Evolutionary conservation across 2,329 filamentous ascomycete genomes (phyloP).

Genomic region (Cladosporium sp.): DNA sequence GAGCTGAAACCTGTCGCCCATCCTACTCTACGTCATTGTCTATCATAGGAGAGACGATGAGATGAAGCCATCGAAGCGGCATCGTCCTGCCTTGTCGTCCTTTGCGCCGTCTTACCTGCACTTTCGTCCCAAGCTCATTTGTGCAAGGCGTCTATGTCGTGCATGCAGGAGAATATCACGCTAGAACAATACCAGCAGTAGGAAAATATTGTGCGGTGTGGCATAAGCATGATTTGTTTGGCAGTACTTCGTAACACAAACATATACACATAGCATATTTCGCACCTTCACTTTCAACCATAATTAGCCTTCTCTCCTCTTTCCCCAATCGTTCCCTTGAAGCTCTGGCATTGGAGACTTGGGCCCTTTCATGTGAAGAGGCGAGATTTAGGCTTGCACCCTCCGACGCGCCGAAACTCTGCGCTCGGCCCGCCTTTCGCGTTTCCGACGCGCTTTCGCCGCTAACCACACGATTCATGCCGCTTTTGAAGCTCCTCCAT

Average conservation of each 20-base stretch:
- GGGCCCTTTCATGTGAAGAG: background rate
- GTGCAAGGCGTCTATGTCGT: background rate
- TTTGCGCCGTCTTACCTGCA: background rate
- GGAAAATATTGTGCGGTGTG: background rate
- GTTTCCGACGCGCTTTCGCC: constrained; percentile 7
- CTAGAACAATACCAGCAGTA: background rate
- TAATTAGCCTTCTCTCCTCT: background rate
- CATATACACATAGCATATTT: too few species aligned
- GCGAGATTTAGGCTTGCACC: background rate
- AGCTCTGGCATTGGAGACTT: background rate
- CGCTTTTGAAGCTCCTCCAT: background rate
- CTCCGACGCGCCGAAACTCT: background rate
- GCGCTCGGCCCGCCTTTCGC: background rate
- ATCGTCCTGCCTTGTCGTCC: background rate
- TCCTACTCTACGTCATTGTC: background rate
- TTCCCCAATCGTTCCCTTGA: constrained; percentile 9
- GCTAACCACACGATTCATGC: constrained; percentile 5
- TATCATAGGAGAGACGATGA: background rate
- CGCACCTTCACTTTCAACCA: background rate
- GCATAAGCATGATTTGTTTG: background rate
- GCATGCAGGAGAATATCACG: background rate
- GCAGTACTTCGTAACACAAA: background rate
- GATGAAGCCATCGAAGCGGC: background rate
- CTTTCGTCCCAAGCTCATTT: background rate
- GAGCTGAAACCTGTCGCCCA: constrained; percentile 4